Evolutionary conservation across 345 rosid genomes (phyloP), one percentile per base, ranked within the genome.

Genomic region (Pugionium cornutum): DNA sequence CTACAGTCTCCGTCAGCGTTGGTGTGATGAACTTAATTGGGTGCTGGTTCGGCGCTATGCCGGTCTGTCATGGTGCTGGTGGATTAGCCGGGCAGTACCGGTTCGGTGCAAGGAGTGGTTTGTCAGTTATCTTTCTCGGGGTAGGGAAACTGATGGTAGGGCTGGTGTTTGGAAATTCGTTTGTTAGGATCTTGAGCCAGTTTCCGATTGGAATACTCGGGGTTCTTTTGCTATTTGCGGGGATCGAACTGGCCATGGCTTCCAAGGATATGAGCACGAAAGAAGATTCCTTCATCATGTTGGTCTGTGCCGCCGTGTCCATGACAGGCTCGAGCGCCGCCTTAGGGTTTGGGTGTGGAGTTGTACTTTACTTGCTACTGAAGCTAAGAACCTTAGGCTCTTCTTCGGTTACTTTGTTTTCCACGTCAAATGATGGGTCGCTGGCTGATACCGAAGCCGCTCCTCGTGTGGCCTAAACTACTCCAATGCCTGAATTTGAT

Each of bases 11-110:
- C 0, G 34, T 88, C 2, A 87, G 92, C 18, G 97, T 88, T 36
- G 97, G 97, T 34, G 2, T 68, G 3, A 90, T 88, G 97, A 90
- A 90, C 62, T 76, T 90, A 32, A 80, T 86, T 1, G 95, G 97
- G 0, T 90, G 97, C 64, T 88, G 92, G 97, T 90, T 87, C 1
- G 97, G 97, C 2, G 97, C 97, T 1, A 91, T 91, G 97, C 96
- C 97, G 1, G 92, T 88, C 2, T 91, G 97, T 66, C 96, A 88
- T 4, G 92, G 96, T 3, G 97, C 97, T 0, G 97, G 96, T 1
- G 97, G 97, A 31, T 68, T 91, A 52, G 96, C 97, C 0, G 97
- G 97, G 43, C 97, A 91, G 78, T 88, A 86, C 66, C 75, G 92
- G 73, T 91, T 91, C 11, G 97, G 96, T 0, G 96, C 88, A 1